Base-by-base conservation (phyloP, 345 rosid species). In the Toxicodendron radicans region DNA sequence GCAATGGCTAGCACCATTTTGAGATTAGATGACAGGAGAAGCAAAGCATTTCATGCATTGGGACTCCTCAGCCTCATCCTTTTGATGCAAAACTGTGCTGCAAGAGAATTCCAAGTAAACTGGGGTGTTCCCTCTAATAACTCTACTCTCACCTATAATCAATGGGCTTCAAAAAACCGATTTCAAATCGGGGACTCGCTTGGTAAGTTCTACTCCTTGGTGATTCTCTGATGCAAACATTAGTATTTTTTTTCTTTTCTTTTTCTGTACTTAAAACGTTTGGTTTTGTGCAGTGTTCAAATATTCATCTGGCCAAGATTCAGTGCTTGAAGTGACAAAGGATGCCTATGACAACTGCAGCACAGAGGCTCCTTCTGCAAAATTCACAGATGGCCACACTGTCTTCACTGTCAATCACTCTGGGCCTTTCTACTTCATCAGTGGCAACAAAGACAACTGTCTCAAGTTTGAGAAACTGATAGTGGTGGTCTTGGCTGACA, bases 131-230 rank as follows among this genome's bases (percentile, higher is more conserved):
- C 87, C 17, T 63, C 84, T 16, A 82, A 87, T 49, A 9, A 70
- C 75, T 58, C 16, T 20, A 48, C 84, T 14, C 73, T 74, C 48
- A n/a, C n/a, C n/a, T n/a, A n/a, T n/a, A 79, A 77, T 71, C 86
- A 86, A 48, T 93, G 99, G 99, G 98, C 98, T 14, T 88, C 90
- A 54, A 78, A 23, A 3, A 88, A 66, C 78, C 83, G 99, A 60
- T 93, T 96, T 82, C 96, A 85, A 73, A 79, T 82, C 24, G 95
- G 97, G 10, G 99, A 96, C 85, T 81, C 97, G 18, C 67, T 95
- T 0, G 71, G 99, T 93, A 87, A 73, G 88, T 82, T 33, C 6
- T 38, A 38, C 43, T 5, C 30, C 30, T 27, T 27, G 30, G 30
- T 27, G 30, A 27, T 27, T 27, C 30, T 27, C 43, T 38, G 1